Percentiles rank a stretch among this genome's conserved stretches.
Evolutionary conservation across 78 protist species (phyloP).

Genomic region (Guillardia theta): DNA sequence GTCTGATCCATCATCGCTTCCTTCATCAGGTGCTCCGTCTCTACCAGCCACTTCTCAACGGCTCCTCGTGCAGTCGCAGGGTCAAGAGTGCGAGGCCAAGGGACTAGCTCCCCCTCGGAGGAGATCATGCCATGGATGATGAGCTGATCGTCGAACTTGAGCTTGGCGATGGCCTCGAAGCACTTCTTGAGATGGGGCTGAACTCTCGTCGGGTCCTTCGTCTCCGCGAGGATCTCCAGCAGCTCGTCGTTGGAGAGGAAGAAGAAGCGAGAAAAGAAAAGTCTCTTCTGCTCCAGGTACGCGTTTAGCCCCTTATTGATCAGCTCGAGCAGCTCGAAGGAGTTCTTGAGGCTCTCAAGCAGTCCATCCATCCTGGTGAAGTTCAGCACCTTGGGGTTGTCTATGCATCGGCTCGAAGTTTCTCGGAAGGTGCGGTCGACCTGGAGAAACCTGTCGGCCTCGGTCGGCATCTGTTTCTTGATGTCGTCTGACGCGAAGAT

Average conservation of each 20-base stretch:
- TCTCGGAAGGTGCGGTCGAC: constrained; percentile 69
- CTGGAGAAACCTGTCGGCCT: constrained; percentile 47
- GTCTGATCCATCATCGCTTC: not conserved
- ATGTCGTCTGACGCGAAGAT: constrained; percentile 77
- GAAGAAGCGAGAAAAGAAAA: constrained; percentile 79
- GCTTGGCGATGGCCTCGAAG: constrained; percentile 73
- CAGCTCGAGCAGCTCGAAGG: constrained; percentile 61
- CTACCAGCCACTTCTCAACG: constrained; percentile 81
- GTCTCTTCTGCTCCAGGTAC: constrained; percentile 77
- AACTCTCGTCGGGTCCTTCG: constrained; percentile 74
- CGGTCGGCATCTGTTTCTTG: constrained; percentile 70
- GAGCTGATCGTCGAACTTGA: constrained; percentile 43
- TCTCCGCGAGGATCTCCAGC: constrained; percentile 73
- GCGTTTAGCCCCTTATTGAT: constrained; percentile 60
- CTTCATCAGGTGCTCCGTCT: not conserved
- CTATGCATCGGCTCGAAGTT: constrained; percentile 42
- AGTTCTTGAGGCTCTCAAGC: constrained; percentile 46
- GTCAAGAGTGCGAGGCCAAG: not conserved
- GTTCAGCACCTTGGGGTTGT: constrained; percentile 52
- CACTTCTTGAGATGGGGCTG: constrained; percentile 83
- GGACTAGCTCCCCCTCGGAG: constrained; percentile 64
- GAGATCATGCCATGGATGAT: constrained; percentile 59
- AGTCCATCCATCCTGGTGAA: constrained; percentile 35
- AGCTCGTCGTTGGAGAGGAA: constrained; percentile 80
- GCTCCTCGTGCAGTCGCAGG: constrained; percentile 44